Conservation (phyloP, 2,329 filamentous ascomycete species). For the Botrytis pseudocinerea region DNA sequence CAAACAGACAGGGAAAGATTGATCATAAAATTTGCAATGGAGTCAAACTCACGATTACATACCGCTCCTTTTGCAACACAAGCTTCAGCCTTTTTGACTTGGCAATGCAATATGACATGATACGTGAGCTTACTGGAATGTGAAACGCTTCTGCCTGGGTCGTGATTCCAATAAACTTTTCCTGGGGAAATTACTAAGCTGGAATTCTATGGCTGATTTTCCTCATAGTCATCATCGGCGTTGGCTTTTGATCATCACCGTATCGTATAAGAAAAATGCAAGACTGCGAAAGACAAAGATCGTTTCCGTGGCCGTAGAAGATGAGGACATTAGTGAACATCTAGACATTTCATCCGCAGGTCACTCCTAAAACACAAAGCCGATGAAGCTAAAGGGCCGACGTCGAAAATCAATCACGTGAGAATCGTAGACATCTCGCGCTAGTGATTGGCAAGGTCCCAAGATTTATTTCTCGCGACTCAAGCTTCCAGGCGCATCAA, state of each 20-base stretch:
- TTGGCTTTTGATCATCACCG: background rate
- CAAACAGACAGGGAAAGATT: background rate
- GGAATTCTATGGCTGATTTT: background rate
- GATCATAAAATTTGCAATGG: background rate
- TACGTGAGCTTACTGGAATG: background rate
- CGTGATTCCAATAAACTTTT: background rate
- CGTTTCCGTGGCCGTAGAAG: background rate
- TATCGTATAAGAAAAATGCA: too few relatives aligned
- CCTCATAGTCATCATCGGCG: background rate
- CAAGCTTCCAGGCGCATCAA: slow-evolving; percentile 19
- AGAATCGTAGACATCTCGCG: background rate
- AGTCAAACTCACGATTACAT: background rate
- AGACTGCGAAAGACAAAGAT: background rate
- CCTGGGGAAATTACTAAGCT: background rate
- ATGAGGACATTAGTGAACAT: background rate
- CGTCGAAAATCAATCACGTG: background rate
- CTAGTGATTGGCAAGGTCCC: slow-evolving; percentile 17
- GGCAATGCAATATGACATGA: background rate
- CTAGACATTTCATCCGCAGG: background rate
- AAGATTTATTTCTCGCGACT: slow-evolving; percentile 24
- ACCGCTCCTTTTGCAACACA: background rate
- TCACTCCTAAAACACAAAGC: background rate
- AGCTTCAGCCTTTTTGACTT: background rate
- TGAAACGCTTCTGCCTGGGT: background rate
- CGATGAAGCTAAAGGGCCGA: background rate